These are phyloP conservation scores for Thinopyrum elongatum DNA, from an alignment of 176 grass and related monocot species.

Conservation along the genomic window DNA sequence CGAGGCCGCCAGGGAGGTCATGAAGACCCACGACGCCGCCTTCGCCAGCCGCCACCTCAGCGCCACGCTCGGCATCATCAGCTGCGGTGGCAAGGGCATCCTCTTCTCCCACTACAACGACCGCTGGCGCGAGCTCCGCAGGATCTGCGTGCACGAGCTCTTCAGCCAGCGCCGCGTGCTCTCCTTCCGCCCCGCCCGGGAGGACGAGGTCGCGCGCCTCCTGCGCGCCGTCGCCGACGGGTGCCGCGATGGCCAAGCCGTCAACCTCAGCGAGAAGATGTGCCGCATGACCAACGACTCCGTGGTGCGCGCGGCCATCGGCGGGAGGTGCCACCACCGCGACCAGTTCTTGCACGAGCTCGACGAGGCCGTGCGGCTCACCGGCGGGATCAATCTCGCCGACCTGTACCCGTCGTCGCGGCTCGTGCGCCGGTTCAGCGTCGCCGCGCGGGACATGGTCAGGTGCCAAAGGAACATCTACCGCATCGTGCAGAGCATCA, in stretches of 20 bases:
- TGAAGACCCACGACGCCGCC: slow-evolving; percentile 36
- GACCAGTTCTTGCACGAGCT: slow-evolving; percentile 30
- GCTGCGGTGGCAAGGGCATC: slow-evolving; percentile 20
- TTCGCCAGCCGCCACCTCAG: slow-evolving; percentile 27
- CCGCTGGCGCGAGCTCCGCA: slow-evolving; percentile 43
- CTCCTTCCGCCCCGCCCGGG: slow-evolving; percentile 22
- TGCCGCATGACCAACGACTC: slow-evolving; percentile 8
- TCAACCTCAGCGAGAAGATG: slow-evolving; percentile 28
- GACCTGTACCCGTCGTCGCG: slow-evolving; percentile 39
- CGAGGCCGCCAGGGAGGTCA: slow-evolving; percentile 38
- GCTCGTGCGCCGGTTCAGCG: slow-evolving; percentile 10
- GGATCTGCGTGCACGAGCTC: slow-evolving; percentile 30
- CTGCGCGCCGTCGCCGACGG: not conserved
- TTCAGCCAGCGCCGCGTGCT: slow-evolving; percentile 44
- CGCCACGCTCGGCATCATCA: slow-evolving; percentile 18
- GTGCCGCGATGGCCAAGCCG: not conserved
- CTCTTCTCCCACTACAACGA: slow-evolving; percentile 40
- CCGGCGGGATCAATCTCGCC: slow-evolving; percentile 25
- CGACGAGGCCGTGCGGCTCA: not conserved
- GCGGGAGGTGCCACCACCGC: slow-evolving; percentile 9
- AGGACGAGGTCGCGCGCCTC: slow-evolving; percentile 33
- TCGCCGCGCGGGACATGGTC: not conserved
- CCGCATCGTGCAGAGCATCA: slow-evolving; percentile 30
- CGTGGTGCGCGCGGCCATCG: slow-evolving; percentile 26
- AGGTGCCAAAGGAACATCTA: slow-evolving; percentile 31